phyloP scores from a whole-genome alignment of 148 eudicot species.

The Cornus suecica region DNA sequence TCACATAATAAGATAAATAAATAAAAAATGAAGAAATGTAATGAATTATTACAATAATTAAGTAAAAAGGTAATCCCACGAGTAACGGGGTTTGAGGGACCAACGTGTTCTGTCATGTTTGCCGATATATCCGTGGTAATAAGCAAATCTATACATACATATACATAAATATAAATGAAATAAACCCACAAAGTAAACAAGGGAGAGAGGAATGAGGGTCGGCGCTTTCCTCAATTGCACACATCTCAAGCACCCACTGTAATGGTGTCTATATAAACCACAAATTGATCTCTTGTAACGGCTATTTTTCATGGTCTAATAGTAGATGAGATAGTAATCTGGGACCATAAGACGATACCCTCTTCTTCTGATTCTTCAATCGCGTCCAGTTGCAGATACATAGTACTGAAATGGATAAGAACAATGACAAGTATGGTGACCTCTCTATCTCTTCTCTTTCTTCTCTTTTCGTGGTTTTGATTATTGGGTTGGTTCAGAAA shows the following conservation, averaged over 20 bases:
- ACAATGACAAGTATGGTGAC: conserved; percentile 29
- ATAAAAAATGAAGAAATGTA: too few species aligned
- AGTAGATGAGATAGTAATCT: neutral
- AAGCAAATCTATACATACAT: too few species aligned
- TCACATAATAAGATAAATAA: too few species aligned
- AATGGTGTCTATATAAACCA: neutral
- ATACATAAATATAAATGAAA: neutral
- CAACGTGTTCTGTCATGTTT: conserved; percentile 3
- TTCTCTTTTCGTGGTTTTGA: conserved; percentile 26
- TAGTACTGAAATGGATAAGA: conserved; percentile 23
- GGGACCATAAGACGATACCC: neutral
- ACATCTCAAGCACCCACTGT: conserved; percentile 25
- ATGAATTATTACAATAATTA: neutral
- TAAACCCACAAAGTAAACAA: neutral
- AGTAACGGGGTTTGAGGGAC: conserved; percentile 5
- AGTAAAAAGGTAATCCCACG: neutral
- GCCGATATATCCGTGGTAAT: conserved; percentile 17
- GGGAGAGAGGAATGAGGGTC: conserved; percentile 18
- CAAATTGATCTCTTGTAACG: conserved; percentile 18
- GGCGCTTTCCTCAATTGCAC: conserved; percentile 28
- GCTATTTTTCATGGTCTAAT: neutral
- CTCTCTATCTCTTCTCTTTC: conserved; percentile 14
- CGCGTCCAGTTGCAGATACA: conserved; percentile 5
- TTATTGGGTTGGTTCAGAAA: conserved; percentile 20
- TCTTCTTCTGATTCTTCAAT: neutral